Conservation (phyloP, 2,329 filamentous ascomycete species). For the Claviceps cyperi region DNA sequence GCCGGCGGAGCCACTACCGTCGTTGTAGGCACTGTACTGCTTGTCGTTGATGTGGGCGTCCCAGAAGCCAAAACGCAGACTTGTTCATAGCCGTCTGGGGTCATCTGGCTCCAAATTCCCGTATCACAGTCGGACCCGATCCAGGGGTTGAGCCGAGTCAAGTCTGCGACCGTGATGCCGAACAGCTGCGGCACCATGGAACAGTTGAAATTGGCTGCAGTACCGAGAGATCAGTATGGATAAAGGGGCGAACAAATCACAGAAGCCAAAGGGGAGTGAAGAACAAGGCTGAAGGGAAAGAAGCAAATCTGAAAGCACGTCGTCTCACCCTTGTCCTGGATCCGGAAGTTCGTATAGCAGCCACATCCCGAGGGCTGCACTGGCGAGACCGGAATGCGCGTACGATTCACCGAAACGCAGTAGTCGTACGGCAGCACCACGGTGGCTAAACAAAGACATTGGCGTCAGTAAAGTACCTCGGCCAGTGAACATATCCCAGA, state of each 20-base stretch:
- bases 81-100: not conserved
- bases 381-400: not conserved
- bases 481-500: not conserved
- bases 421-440: not conserved
- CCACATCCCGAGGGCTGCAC: not conserved
- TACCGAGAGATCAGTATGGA: no score
- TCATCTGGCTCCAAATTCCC: not conserved
- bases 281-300: no score
- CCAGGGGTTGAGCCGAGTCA: slow-evolving; percentile 1
- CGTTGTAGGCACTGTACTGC: not conserved
- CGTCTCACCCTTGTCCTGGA: not conserved
- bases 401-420: not conserved
- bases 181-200: not conserved
- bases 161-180: not conserved
- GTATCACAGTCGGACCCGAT: slow-evolving; percentile 1
- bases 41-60: not conserved
- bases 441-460: not conserved
- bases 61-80: not conserved
- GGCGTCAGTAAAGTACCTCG: not conserved
- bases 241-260: not conserved
- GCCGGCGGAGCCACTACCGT: not conserved
- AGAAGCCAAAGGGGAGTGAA: not conserved
- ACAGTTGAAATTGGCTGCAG: not conserved
- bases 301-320: not conserved
- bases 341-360: not conserved